Evolutionary conservation across 805 yeast genomes (phyloP), one percentile per base, ranked within the genome.

Genomic region (Starmerella bombi): DNA sequence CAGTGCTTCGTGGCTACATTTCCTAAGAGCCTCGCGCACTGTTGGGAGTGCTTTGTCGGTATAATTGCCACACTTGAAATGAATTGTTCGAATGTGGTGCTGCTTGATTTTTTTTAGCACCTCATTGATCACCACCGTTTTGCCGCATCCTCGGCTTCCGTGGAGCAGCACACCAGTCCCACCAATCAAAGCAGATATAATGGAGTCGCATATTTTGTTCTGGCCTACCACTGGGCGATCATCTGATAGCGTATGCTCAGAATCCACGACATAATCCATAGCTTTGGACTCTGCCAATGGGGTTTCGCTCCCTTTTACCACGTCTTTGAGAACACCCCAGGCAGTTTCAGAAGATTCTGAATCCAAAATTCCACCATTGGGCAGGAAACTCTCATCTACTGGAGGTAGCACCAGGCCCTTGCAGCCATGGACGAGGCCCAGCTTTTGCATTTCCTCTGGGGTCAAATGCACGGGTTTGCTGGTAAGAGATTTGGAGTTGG

Each of bases 91-190:
- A 10, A 77, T 71, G 28, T 65, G 57, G 2, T 61, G 54, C 1
- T 56, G 38, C 7, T 53, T 44, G 5, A 80, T 52, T 8, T 51
- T 50, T 1, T 60, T 43, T 0, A 66, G 51, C 0, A 80, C 54
- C 20, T 67, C 61, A 3, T 65, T 58, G 14, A 75, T 53, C 2
- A 79, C 45, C 2, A 74, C 59, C 0, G 91, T 64, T 56, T 88
- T 88, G 0, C 97, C 97, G 45, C 83, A 71, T 0, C 95, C 96
- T 1, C 81, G 64, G 18, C 75, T 60, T 0, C 96, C 97, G 49
- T 74, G 69, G 0, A 86, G 52, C 40, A 84, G 60, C 0, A 75
- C 62, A 2, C 88, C 82, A 37, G 65, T 67, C 5, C 70, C 70
- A 31, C 67, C 58, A 5, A 63, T 52, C 3, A 76, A 50, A 0